Percentiles rank a stretch among this genome's conserved stretches.
Conservation (phyloP, 768 basidiomycete species). For the Artomyces pyxidatus region DNA sequence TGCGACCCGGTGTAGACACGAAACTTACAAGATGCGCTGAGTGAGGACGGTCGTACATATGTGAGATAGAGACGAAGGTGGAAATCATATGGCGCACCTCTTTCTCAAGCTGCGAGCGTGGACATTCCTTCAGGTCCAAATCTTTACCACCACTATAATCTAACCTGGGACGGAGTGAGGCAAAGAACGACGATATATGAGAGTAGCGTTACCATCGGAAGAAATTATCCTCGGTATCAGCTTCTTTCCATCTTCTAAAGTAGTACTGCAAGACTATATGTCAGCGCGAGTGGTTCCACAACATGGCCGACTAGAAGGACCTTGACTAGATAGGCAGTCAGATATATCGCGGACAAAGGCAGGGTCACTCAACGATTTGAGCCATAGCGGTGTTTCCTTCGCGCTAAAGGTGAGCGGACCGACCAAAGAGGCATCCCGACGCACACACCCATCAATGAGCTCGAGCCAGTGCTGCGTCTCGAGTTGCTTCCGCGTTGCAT, state of each 20-base stretch:
- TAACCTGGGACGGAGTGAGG: slow-evolving; percentile 33
- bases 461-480: slow-evolving; percentile 63
- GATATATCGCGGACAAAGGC: not conserved
- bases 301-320: slow-evolving; percentile 16
- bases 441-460: slow-evolving; percentile 45
- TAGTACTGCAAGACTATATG: slow-evolving; percentile 38
- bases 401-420: not conserved
- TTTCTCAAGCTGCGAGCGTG: slow-evolving; percentile 50
- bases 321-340: slow-evolving; percentile 31
- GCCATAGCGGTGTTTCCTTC: slow-evolving; percentile 54
- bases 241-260: slow-evolving; percentile 48
- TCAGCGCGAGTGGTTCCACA: not conserved
- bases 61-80: not conserved
- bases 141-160: slow-evolving; percentile 52
- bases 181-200: not conserved
- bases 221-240: slow-evolving; percentile 58
- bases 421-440: not conserved
- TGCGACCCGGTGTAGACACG: not conserved
- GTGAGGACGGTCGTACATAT: not conserved
- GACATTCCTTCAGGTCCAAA: slow-evolving; percentile 48
- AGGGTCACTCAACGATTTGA: slow-evolving; percentile 35
- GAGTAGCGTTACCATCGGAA: slow-evolving; percentile 40
- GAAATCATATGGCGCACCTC: slow-evolving; percentile 31
- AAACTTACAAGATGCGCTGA: slow-evolving; percentile 37
- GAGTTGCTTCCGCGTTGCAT: slow-evolving; percentile 36